A percentile compares a stretch with the other conserved stretches of the same genome.
phyloP scores from a whole-genome alignment of 306 rosid genomes.

The Cicer yamashitae region DNA sequence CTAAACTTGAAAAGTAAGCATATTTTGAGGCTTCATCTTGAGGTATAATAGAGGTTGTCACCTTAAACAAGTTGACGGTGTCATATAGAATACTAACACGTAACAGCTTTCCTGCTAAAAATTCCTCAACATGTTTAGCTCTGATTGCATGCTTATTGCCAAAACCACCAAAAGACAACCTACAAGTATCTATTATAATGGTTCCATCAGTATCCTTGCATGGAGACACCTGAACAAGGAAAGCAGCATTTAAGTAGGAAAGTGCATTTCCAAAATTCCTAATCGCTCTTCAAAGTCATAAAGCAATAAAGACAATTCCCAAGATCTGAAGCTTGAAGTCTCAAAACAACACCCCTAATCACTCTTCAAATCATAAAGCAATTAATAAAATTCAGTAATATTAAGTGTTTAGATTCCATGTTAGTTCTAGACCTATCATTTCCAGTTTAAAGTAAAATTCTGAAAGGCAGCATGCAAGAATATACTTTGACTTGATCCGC shows the following conservation, averaged over 20 bases:
- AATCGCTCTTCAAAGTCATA: conserved; percentile 28
- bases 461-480: conserved; percentile 10
- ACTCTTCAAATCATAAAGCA: conserved; percentile 30
- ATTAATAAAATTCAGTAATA: conserved; percentile 34
- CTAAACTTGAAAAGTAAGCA: conserved; percentile 78
- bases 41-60: conserved; percentile 53
- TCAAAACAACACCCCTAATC: conserved; percentile 32
- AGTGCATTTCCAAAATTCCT: conserved; percentile 66
- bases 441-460: conserved; percentile 21
- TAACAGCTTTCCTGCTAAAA: conserved; percentile 66
- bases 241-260: conserved; percentile 78
- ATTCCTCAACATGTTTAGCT: conserved; percentile 72
- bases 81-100: conserved; percentile 56
- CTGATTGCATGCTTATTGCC: conserved; percentile 76
- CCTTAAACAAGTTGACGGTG: conserved; percentile 58
- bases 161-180: conserved; percentile 74
- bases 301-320: conserved; percentile 32
- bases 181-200: conserved; percentile 52
- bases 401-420: not conserved
- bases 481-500: conserved; percentile 23
- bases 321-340: conserved; percentile 55
- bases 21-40: conserved; percentile 56
- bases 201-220: conserved; percentile 56
- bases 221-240: conserved; percentile 66
- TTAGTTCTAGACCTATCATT: conserved; percentile 19